Evolutionary conservation across 495 filamentous ascomycete genomes (phyloP), one percentile per base, ranked within the genome.

Genomic region (Lepraria neglecta): DNA sequence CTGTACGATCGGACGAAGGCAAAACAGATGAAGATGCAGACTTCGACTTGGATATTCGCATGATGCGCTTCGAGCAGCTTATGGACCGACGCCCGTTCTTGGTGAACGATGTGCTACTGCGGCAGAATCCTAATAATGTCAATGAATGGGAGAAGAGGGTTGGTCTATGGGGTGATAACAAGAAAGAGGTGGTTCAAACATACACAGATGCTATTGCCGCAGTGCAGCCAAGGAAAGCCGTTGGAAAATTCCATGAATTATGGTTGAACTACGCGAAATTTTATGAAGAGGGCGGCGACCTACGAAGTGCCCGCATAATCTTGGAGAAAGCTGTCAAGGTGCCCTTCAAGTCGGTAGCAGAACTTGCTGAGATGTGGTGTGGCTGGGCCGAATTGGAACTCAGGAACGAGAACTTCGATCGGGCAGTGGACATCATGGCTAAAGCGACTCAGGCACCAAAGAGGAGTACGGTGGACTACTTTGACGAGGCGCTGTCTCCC

Each of bases 381-480:
- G 91, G 96, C 76, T 97, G 91, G 91, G 92, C 94, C 12, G 92
- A 97, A 72, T 88, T 99, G 88, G 94, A 99, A 70, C 79, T 97
- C 31, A 87, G 95, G 30, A 88, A 88, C 62, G 91, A 99, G 67
- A 94, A 97, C 72, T 96, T 97, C 67, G 94, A 99, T 70, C 84
- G 86, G 63, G 95, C 94, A 14, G 88, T 97, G 59, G 84, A 86
- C 59, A 89, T 99, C 72, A 97, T 97, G 94, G 89, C 90, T 24
- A 97, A 96, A 71, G 94, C 94, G 14, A 92, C 92, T 14, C 91
- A 95, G 72, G 90, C 94, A 17, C 92, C 94, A 0, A 97, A 97
- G 74, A 81, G 89, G 63, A 96, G 91, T 19, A 95, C 84, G 2
- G 94, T 97, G 27, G 95, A 99, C 74, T 99, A 97, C 71, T 99